Conservation (phyloP, 805 yeast species). For the Starmerella stigmatis region DNA sequence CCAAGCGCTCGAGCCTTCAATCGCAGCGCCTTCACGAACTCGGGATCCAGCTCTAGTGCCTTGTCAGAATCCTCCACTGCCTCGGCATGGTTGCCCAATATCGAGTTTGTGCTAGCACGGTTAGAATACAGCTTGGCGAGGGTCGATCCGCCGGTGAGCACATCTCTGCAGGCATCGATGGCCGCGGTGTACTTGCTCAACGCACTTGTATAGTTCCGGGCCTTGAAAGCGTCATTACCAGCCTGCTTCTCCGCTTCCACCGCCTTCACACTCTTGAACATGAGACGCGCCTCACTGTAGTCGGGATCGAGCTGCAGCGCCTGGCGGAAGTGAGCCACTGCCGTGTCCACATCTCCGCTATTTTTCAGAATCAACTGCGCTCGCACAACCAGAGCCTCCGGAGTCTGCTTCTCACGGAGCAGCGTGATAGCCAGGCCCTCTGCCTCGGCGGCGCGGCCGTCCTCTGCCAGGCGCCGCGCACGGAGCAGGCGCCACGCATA, state of each 20-base stretch:
- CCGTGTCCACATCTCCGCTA: conserved; percentile 33
- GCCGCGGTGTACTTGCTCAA: conserved; percentile 64
- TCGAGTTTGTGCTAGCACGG: conserved; percentile 77
- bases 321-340: conserved; percentile 32
- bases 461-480: conserved; percentile 25
- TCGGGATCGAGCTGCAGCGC: conserved; percentile 38
- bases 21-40: conserved; percentile 52
- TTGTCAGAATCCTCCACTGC: conserved; percentile 66
- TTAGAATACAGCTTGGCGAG: conserved; percentile 51
- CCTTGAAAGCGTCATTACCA: conserved; percentile 67
- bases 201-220: conserved; percentile 54
- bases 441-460: conserved; percentile 32
- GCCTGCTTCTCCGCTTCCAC: conserved; percentile 32
- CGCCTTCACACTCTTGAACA: conserved; percentile 29
- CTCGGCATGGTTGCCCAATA: conserved; percentile 64
- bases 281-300: conserved; percentile 29
- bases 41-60: conserved; percentile 55
- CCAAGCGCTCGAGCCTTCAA: conserved; percentile 35
- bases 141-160: conserved; percentile 26
- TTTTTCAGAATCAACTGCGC: conserved; percentile 31
- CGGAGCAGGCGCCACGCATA: conserved; percentile 31
- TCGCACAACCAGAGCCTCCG: conserved; percentile 34
- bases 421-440: conserved; percentile 31
- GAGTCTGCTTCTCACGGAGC: conserved; percentile 32
- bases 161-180: conserved; percentile 55